These are phyloP conservation scores for Plasmodium berghei DNA, from an alignment of 169 alveolate genomes.

Conservation along the genomic window DNA sequence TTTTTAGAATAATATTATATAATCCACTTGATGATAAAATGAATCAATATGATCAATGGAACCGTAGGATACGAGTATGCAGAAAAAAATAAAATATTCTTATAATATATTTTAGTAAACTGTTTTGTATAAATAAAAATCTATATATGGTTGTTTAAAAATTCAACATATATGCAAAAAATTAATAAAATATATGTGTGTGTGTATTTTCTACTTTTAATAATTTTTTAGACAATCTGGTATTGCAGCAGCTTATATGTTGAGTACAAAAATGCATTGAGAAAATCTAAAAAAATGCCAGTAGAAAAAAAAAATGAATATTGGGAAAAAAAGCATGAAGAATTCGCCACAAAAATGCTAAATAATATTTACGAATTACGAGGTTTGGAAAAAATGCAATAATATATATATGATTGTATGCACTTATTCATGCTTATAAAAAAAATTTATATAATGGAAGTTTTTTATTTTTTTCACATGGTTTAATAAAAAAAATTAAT, in stretches of 20 bases:
- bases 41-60: constrained; percentile 75
- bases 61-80: constrained; percentile 62
- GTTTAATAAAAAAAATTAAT: no score
- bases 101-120: neutral
- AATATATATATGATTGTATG: neutral
- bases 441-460: neutral
- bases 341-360: constrained; percentile 90
- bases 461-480: neutral
- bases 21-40: neutral
- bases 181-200: constrained; percentile 21
- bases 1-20: no score
- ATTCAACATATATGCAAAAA: constrained; percentile 21
- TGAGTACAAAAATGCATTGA: constrained; percentile 87
- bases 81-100: constrained; percentile 11
- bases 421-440: neutral
- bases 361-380: constrained; percentile 89
- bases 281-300: constrained; percentile 84
- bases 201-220: constrained; percentile 20
- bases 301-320: constrained; percentile 86
- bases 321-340: constrained; percentile 92
- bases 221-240: constrained; percentile 85
- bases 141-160: constrained; percentile 22
- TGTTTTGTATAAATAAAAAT: constrained; percentile 11
- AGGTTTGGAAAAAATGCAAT: constrained; percentile 59
- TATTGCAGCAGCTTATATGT: constrained; percentile 88